phyloP scores from a whole-genome alignment of 805 yeast genomes.

The Yarrowia osloensis region DNA sequence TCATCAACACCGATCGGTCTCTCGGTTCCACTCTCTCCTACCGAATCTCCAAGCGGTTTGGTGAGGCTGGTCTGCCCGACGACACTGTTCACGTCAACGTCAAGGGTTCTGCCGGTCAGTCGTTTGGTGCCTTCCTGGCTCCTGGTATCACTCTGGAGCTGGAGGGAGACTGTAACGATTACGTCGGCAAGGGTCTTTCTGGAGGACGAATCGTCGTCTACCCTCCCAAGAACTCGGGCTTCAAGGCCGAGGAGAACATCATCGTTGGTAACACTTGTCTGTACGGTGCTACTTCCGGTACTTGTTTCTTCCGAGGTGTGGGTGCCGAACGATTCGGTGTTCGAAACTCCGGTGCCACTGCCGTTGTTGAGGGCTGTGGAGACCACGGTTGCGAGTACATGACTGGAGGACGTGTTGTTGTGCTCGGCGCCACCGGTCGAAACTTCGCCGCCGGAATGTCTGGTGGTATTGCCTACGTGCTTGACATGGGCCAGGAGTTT shows the following conservation, averaged over 20 bases:
- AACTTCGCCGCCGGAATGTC: constrained; percentile 98
- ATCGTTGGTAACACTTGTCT: constrained; percentile 96
- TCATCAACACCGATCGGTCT: constrained; percentile 94
- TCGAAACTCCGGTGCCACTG: constrained; percentile 97
- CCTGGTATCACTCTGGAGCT: constrained; percentile 93
- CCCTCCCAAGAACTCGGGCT: constrained; percentile 81
- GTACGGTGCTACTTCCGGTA: constrained; percentile 96
- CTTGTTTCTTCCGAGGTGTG: constrained; percentile 91
- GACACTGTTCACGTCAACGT: constrained; percentile 94
- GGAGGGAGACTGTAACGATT: constrained; percentile 97
- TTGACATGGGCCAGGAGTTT: constrained; percentile 93
- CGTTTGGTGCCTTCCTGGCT: constrained; percentile 96
- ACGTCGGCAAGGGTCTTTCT: constrained; percentile 94
- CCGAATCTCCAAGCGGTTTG: constrained; percentile 88
- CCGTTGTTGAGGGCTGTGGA: constrained; percentile 96
- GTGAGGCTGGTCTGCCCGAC: constrained; percentile 90
- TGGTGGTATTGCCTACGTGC: constrained; percentile 97
- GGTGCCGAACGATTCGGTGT: constrained; percentile 99
- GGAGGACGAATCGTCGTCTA: constrained; percentile 93
- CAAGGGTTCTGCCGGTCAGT: constrained; percentile 95
- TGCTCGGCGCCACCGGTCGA: constrained; percentile 87
- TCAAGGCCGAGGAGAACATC: constrained; percentile 94
- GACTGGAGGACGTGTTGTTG: constrained; percentile 98
- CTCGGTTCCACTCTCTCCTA: constrained; percentile 93
- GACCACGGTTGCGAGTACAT: constrained; percentile 99